Evolutionary conservation across 2,329 filamentous ascomycete genomes (phyloP), one percentile per base, ranked within the genome.

Genomic region (Xenosphaeropsis pyriputrescens): DNA sequence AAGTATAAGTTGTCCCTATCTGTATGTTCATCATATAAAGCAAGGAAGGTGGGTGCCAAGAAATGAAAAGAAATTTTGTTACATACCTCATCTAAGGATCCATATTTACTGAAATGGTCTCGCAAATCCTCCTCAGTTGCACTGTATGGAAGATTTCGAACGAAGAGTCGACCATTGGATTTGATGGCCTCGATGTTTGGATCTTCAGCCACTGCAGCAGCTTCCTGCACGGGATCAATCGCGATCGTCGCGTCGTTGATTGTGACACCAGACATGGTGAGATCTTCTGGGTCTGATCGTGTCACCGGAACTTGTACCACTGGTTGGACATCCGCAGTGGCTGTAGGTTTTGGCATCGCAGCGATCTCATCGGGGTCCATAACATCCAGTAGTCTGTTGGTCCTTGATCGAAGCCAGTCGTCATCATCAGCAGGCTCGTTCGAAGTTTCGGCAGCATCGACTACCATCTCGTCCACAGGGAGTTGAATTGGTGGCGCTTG

Each of bases 1-100:
- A 52, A 68, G 82, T 82, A 89, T 95, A 83, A 86, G 89, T 77
- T 96, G 91, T 96, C 91, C 91, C 91, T 96, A 96, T 96, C 91
- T 76, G 82, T 82, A 74, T 75, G 66, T 85, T 96, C 89, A 96
- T 96, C 91, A 89, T 72, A 60, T 26, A 64, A 66, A 68, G 49
- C 42, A 39, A 30, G 38, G 37, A 13, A n/a, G 40, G 18, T 37
- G 22, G 41, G 48, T 38, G 40, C 37, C 38, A 41, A 48, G 49
- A 45, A 43, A 43, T 45, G 35, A 39, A 41, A 47, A 45, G 45
- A 35, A 37, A 38, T 42, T 45, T 26, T 36, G 13, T 19, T 32
- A 62, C 84, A 70, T 78, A 96, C 91, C 79, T 96, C 89, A 69
- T 89, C 73, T 34, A 95, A 61, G 39, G 70, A 64, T 29, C 88